Evolutionary conservation across 305 asterid species (phyloP).

Genomic region (Lippia alba): DNA sequence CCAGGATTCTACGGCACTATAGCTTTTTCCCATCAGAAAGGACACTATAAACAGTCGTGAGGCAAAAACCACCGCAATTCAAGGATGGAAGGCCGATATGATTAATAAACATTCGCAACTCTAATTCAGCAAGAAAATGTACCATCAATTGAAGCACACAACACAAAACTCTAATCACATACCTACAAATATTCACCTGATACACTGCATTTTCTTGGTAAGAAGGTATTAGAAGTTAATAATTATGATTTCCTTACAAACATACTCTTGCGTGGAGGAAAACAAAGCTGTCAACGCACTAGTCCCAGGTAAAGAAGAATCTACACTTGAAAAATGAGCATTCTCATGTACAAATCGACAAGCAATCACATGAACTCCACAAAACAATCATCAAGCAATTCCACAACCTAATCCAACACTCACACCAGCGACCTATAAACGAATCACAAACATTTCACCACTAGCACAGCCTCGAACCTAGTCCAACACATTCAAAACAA

Average conservation of each 20-base stretch:
- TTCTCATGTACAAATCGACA: no score
- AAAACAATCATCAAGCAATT: conserved; percentile 17
- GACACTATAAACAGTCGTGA: not conserved
- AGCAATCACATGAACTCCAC: not conserved
- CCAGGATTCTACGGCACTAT: conserved; percentile 20
- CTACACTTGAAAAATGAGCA: not conserved
- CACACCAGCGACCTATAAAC: not conserved
- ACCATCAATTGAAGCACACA: conserved; percentile 17
- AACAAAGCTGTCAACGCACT: no score
- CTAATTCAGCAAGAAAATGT: conserved; percentile 9
- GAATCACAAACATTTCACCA: conserved; percentile 9
- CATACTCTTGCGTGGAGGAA: no score
- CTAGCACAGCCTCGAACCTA: conserved; percentile 29
- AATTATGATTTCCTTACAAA: no score
- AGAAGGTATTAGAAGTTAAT: not conserved
- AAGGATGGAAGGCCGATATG: not conserved
- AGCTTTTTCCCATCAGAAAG: conserved; percentile 7
- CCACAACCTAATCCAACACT: not conserved
- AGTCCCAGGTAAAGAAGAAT: not conserved
- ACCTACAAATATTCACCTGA: not conserved
- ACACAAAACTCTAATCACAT: conserved; percentile 9
- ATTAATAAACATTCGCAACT: conserved; percentile 15
- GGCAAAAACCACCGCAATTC: not conserved
- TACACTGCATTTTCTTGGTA: not conserved
- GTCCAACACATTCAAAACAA: conserved; percentile 12